phyloP scores from a whole-genome alignment of 106 monocot genomes.

The Hemerocallis citrina region DNA sequence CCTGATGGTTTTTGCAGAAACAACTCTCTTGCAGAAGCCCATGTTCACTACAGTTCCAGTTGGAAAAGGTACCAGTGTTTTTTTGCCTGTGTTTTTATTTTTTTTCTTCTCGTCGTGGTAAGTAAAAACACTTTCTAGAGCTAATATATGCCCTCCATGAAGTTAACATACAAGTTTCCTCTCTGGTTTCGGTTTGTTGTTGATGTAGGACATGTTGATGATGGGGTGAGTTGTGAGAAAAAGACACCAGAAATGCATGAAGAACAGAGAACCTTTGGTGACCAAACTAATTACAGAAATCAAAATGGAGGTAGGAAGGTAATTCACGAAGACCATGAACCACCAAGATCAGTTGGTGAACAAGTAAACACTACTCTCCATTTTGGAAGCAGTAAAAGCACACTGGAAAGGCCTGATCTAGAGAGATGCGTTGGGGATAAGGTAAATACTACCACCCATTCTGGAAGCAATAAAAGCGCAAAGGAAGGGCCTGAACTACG shows the following conservation, averaged over 20 bases:
- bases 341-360: background rate
- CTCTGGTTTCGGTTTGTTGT: background rate
- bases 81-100: background rate
- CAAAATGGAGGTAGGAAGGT: too few species aligned
- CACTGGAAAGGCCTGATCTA: background rate
- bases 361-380: background rate
- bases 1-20: constrained; percentile 45
- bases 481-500: background rate
- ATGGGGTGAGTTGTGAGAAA: background rate
- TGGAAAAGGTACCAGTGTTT: constrained; percentile 7
- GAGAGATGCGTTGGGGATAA: background rate
- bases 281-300: too few species aligned
- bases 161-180: background rate
- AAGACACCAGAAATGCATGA: background rate
- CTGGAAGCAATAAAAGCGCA: background rate
- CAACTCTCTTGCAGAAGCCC: constrained; percentile 50
- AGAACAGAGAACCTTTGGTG: background rate
- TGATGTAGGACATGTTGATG: background rate
- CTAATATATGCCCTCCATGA: background rate
- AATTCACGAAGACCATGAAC: too few species aligned
- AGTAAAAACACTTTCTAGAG: background rate
- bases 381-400: background rate
- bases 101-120: background rate
- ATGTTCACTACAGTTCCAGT: constrained; percentile 8
- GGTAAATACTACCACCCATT: background rate